Evolutionary conservation across 345 rosid genomes (phyloP).

Genomic region (Psidium guajava): DNA sequence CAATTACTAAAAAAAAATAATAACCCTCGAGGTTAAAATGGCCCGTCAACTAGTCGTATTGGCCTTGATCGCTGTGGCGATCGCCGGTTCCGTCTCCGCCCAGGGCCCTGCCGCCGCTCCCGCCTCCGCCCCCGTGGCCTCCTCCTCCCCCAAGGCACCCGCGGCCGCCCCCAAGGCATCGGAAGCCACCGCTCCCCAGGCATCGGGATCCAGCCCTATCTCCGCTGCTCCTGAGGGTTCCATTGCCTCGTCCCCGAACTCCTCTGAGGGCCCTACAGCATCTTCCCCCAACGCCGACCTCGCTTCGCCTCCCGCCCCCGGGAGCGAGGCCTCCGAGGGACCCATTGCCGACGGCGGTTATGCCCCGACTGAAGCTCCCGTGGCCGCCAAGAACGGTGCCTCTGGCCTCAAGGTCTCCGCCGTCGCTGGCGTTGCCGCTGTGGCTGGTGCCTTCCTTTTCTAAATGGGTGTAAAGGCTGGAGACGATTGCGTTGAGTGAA

Average conservation of each 20-base stretch:
- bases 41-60: slow-evolving; percentile 1
- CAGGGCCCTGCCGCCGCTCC: background rate
- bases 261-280: background rate
- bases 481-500: background rate
- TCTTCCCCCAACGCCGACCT: background rate
- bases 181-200: background rate
- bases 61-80: slow-evolving; percentile 1
- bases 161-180: background rate
- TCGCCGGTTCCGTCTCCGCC: background rate
- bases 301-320: slow-evolving; percentile 3
- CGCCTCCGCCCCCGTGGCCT: background rate
- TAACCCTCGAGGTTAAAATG: background rate
- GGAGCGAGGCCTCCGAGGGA: background rate
- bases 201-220: background rate
- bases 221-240: background rate
- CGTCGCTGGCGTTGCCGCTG: background rate
- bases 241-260: background rate
- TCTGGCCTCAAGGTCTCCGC: background rate
- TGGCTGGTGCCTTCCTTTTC: slow-evolving; percentile 3
- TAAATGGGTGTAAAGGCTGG: background rate
- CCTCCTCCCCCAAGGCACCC: background rate
- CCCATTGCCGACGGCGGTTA: background rate
- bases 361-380: background rate
- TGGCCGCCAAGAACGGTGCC: background rate
- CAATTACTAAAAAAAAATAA: background rate